Conservation (phyloP, 495 filamentous ascomycete genomes). For the Clohesyomyces aquaticus region DNA sequence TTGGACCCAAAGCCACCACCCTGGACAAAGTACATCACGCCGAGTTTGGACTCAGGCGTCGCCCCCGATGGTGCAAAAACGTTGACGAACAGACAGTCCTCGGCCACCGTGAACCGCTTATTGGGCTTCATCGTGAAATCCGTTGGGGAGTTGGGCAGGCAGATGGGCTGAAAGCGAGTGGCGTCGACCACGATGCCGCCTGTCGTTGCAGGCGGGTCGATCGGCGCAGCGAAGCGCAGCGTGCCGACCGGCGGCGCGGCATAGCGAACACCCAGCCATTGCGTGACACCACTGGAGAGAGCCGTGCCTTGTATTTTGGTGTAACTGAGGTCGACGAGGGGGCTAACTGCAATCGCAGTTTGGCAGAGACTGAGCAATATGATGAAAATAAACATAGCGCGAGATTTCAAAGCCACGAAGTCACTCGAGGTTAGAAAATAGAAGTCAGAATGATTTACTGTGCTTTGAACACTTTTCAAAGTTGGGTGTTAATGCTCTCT, state of each 20-base stretch:
- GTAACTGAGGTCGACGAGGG: constrained; percentile 42
- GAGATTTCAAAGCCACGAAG: background rate
- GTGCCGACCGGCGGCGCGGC: constrained; percentile 64
- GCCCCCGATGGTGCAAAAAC: constrained; percentile 67
- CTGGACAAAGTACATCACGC: constrained; percentile 74
- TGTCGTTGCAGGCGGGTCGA: constrained; percentile 51
- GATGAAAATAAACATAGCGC: background rate
- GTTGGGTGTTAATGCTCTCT: too few relatives aligned
- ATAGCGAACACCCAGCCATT: constrained; percentile 71
- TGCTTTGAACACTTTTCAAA: too few relatives aligned
- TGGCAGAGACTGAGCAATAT: background rate
- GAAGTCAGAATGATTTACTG: too few relatives aligned
- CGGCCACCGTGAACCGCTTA: constrained; percentile 48
- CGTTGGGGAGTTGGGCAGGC: constrained; percentile 48
- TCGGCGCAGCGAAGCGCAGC: constrained; percentile 63
- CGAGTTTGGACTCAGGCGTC: constrained; percentile 50
- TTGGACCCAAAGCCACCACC: constrained; percentile 70
- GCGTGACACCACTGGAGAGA: constrained; percentile 54
- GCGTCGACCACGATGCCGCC: too few relatives aligned
- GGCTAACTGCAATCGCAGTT: constrained; percentile 27
- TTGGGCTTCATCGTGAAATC: constrained; percentile 20
- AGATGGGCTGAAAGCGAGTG: constrained; percentile 59
- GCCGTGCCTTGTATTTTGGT: constrained; percentile 37
- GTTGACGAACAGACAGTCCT: constrained; percentile 77
- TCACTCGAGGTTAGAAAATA: too few relatives aligned